Conservation (phyloP, 768 basidiomycete genomes). For the Pleurotus eryngii region DNA sequence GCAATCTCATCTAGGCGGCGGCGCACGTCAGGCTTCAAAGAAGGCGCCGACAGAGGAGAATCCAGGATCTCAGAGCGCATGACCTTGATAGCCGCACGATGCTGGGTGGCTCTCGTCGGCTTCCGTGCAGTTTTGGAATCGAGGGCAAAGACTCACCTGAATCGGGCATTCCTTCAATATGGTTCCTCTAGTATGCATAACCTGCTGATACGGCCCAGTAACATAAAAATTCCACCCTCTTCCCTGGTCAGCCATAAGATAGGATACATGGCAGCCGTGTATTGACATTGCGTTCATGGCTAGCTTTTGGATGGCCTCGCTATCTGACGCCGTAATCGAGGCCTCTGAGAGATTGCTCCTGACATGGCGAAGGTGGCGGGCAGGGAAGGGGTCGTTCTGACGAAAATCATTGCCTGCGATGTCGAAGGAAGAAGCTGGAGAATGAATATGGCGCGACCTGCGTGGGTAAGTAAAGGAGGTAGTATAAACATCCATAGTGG, state of each 20-base stretch:
- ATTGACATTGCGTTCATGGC: slow-evolving; percentile 75
- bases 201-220: slow-evolving; percentile 89
- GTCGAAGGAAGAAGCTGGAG: slow-evolving; percentile 63
- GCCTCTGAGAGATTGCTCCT: slow-evolving; percentile 32
- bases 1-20: slow-evolving; percentile 92
- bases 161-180: slow-evolving; percentile 88
- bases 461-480: slow-evolving; percentile 92
- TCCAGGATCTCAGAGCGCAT: slow-evolving; percentile 93
- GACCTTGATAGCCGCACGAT: slow-evolving; percentile 84
- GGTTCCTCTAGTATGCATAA: slow-evolving; percentile 85
- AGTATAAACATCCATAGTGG: slow-evolving; percentile 89
- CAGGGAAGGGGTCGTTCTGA: slow-evolving; percentile 26
- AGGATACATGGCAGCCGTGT: slow-evolving; percentile 83
- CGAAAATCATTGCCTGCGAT: slow-evolving; percentile 48
- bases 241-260: slow-evolving; percentile 67
- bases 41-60: slow-evolving; percentile 71
- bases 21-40: slow-evolving; percentile 79
- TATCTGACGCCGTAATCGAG: slow-evolving; percentile 45
- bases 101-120: slow-evolving; percentile 36
- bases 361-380: slow-evolving; percentile 38
- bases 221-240: slow-evolving; percentile 87
- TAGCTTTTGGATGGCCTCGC: slow-evolving; percentile 71
- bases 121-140: no score
- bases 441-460: slow-evolving; percentile 68
- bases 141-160: slow-evolving; percentile 46